Base-by-base conservation (phyloP, 2,329 filamentous ascomycete species). In the Pseudocercospora vitis region DNA sequence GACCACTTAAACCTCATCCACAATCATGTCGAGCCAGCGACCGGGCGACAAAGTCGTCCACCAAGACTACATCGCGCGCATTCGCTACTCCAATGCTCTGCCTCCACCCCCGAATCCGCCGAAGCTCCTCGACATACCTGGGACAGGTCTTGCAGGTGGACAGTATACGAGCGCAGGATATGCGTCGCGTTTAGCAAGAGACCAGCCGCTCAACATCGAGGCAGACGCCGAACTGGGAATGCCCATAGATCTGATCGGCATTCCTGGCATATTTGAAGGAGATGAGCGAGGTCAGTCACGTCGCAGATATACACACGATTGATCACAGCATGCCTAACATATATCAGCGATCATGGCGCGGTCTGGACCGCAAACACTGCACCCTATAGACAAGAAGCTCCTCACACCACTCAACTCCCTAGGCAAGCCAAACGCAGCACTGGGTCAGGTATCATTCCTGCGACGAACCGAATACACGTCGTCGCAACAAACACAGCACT, bases 181-280 rank as follows among this genome's bases (percentile, higher is more conserved):
- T 76, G 91, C 91, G 24, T 94, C 91, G 40, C 85, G 90, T 59
- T 78, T 99, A 63, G 90, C 89, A 14, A 81, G 92, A 67, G 91
- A 96, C 68, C 94, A 97, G 76, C 89, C 92, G 48, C 79, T 96
- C 45, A 97, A 96, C 69, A 94, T 99, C 57, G 94, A 99, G 74
- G 91, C 91, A 24, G 94, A 99, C 81, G 94, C 91, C 7, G 94
- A 99, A 77, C 82, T 97, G 64, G 94, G 94, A 53, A 97, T 99
- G 94, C 91, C 91, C 55, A 84, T 99, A 69, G 92, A 97, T 71
- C 76, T 99, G 63, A 88, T 97, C 53, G 94, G 94, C 66, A 89
- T 97, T 76, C 92, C 92, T 5, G 91, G 91, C 24, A 86, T 97
- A 53, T 96, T 97, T 68, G 86, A 97, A 66, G 92, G 91, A 54